Percentiles rank a stretch among this genome's conserved stretches.
phyloP scores from a whole-genome alignment of 1,284 basidiomycete species.

The Melampsora americana region DNA sequence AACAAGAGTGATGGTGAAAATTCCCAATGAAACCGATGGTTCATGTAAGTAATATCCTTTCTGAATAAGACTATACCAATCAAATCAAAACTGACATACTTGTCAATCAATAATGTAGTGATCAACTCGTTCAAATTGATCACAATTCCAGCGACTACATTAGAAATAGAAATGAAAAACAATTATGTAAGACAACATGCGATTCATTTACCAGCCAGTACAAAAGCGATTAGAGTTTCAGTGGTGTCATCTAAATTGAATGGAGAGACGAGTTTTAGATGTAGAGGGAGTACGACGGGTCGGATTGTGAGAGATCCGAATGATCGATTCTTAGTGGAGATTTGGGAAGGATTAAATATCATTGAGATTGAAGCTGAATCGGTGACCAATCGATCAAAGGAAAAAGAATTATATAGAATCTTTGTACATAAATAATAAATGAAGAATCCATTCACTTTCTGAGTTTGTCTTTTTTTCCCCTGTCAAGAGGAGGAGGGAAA shows the following conservation, averaged over 20 bases:
- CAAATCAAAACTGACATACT: neutral
- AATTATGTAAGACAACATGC: slow-evolving; percentile 27
- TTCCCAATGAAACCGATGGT: neutral
- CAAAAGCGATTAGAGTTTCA: slow-evolving; percentile 9
- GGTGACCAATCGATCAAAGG: neutral
- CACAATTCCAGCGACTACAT: slow-evolving; percentile 26
- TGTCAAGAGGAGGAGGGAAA: too few species aligned
- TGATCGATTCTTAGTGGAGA: neutral
- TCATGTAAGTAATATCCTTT: too few species aligned
- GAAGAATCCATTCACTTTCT: too few species aligned
- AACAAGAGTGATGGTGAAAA: too few species aligned
- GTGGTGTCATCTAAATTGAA: neutral
- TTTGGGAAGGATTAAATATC: neutral
- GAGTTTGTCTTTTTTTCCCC: too few species aligned
- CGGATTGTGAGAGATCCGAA: neutral
- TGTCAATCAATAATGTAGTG: neutral
- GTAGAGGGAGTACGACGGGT: neutral
- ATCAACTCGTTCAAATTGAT: slow-evolving; percentile 33
- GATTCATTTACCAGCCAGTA: slow-evolving; percentile 6
- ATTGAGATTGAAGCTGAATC: neutral
- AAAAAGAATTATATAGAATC: neutral
- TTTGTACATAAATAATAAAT: neutral
- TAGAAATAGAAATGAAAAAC: slow-evolving; percentile 26
- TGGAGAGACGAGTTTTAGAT: neutral
- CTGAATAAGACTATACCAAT: too few species aligned